phyloP scores from a whole-genome alignment of 1,139 yeast genomes.

The Geotrichum europaeum region DNA sequence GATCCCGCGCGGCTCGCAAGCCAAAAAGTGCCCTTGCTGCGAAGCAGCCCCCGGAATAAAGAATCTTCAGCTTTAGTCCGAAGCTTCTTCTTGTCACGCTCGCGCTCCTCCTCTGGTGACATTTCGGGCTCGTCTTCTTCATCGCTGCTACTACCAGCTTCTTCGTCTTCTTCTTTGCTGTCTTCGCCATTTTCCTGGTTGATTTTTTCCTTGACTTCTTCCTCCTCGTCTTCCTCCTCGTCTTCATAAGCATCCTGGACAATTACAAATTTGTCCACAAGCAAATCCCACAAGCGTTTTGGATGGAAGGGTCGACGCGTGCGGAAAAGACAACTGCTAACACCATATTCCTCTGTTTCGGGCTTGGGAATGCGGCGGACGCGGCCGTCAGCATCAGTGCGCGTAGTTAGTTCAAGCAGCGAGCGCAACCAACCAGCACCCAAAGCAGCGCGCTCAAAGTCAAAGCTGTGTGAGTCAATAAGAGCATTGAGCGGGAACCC shows the following conservation, averaged over 20 bases:
- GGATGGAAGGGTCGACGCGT: constrained; percentile 44
- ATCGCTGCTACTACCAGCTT: not conserved
- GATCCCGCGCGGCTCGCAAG: constrained; percentile 41
- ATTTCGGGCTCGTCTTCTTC: constrained; percentile 15
- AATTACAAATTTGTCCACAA: constrained; percentile 37
- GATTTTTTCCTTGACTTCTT: constrained; percentile 15
- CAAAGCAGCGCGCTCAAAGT: constrained; percentile 40
- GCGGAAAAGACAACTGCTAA: constrained; percentile 40
- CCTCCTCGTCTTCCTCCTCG: constrained; percentile 27
- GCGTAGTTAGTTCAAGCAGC: constrained; percentile 39
- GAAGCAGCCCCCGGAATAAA: constrained; percentile 37
- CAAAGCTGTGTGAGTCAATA: constrained; percentile 36
- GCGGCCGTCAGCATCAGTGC: constrained; percentile 32
- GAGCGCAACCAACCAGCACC: constrained; percentile 47
- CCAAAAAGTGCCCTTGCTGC: constrained; percentile 46
- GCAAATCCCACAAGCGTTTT: constrained; percentile 36
- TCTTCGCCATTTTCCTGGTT: constrained; percentile 18
- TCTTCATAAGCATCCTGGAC: constrained; percentile 27
- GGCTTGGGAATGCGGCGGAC: constrained; percentile 33
- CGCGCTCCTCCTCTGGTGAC: constrained; percentile 25
- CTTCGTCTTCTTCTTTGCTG: not conserved
- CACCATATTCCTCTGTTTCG: constrained; percentile 41
- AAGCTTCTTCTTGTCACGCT: constrained; percentile 18
- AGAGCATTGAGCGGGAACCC: constrained; percentile 20
- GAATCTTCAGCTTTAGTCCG: constrained; percentile 37